Percentiles rank a stretch among this genome's conserved stretches.
phyloP scores from a whole-genome alignment of 768 basidiomycete species.

The Ramaria rubella region DNA sequence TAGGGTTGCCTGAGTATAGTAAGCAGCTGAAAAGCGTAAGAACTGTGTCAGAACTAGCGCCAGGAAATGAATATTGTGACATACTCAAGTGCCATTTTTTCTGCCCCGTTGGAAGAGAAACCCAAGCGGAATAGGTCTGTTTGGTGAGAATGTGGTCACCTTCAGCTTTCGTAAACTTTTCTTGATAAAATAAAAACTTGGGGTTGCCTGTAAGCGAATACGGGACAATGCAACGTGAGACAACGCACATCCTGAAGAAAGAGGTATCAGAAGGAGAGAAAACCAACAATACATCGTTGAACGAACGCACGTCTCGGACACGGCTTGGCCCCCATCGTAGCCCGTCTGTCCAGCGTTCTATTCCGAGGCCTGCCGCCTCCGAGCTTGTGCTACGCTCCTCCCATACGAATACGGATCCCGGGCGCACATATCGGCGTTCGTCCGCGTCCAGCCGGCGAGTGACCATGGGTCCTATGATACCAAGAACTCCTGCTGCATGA shows the following conservation, averaged over 20 bases:
- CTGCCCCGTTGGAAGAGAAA: slow-evolving; percentile 53
- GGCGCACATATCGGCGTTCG: slow-evolving; percentile 60
- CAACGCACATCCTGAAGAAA: slow-evolving; percentile 40
- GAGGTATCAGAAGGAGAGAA: slow-evolving; percentile 4
- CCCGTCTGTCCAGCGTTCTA: slow-evolving; percentile 82
- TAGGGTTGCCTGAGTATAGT: slow-evolving; percentile 74
- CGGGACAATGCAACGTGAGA: slow-evolving; percentile 9
- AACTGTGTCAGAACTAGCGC: not conserved
- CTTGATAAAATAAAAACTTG: slow-evolving; percentile 76
- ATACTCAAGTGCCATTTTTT: slow-evolving; percentile 81
- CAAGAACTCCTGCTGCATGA: slow-evolving; percentile 52
- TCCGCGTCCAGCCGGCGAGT: slow-evolving; percentile 68
- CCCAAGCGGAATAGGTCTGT: slow-evolving; percentile 80
- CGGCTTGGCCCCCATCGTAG: slow-evolving; percentile 78
- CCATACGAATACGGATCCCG: slow-evolving; percentile 78
- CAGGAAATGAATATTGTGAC: slow-evolving; percentile 7
- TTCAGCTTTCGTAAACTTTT: slow-evolving; percentile 56
- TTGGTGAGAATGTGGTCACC: slow-evolving; percentile 69
- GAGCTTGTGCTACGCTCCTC: slow-evolving; percentile 67
- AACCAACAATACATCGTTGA: slow-evolving; percentile 8
- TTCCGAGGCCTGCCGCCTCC: slow-evolving; percentile 68
- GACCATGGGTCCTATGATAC: slow-evolving; percentile 53
- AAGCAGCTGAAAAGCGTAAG: slow-evolving; percentile 50
- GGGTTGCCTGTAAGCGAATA: slow-evolving; percentile 4
- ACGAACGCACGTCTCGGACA: slow-evolving; percentile 61